Conservation (phyloP, 2,329 filamentous ascomycete species). For the Tolypocladium ovalisporum region DNA sequence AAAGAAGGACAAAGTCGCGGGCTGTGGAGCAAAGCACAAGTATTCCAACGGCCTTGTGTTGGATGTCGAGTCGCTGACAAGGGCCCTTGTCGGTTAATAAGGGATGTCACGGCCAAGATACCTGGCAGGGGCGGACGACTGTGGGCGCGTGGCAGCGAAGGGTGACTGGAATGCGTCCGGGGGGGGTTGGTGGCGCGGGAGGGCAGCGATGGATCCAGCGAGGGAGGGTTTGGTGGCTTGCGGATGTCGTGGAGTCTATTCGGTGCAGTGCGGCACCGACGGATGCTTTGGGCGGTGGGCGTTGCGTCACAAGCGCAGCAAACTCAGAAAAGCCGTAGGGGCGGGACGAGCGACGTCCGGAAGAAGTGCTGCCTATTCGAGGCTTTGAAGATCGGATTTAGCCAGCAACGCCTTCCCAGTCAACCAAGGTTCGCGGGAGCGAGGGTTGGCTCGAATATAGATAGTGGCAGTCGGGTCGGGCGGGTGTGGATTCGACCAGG, state of each 20-base stretch:
- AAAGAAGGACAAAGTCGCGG: background rate
- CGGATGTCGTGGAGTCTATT: constrained; percentile 11
- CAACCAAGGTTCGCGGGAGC: background rate
- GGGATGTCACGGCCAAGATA: background rate
- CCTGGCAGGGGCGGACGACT: background rate
- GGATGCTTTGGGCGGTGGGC: background rate
- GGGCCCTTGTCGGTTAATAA: background rate
- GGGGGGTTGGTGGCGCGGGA: background rate
- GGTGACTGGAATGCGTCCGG: constrained; percentile 12
- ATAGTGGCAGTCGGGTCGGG: too few species aligned
- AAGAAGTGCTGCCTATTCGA: background rate
- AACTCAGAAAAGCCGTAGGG: background rate
- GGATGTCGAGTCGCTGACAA: background rate
- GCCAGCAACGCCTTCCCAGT: background rate
- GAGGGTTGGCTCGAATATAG: background rate
- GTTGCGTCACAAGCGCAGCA: background rate
- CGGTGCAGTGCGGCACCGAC: background rate
- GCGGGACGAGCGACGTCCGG: background rate
- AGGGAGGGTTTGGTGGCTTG: constrained; percentile 12
- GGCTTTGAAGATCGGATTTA: background rate
- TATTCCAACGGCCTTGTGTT: background rate
- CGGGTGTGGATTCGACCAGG: background rate
- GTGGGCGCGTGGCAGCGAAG: background rate
- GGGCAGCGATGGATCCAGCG: background rate
- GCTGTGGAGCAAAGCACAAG: background rate